Evolutionary conservation across 2,329 filamentous ascomycete species (phyloP), one percentile per base, ranked within the genome.

Genomic region (Aspergillus quadricinctus): DNA sequence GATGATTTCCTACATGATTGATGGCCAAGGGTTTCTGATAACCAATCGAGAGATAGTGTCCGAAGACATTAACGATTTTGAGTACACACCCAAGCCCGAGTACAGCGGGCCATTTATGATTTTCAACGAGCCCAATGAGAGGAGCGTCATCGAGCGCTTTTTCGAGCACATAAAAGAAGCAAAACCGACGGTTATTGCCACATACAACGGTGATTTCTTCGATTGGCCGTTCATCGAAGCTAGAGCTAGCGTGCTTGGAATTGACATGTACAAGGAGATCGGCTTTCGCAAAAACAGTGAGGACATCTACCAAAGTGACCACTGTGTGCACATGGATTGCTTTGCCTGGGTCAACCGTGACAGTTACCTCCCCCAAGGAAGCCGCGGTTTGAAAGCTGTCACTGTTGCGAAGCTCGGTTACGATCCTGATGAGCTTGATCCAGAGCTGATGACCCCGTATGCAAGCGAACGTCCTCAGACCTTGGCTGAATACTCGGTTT

Each of bases 1-100:
- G 92, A 99, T 99, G 94, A 93, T 99, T 72, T 99, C 95, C 31
- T 99, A 99, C 79, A 99, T 99, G 95, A 97, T 99, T 67, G 94
- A 99, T 66, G 95, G 94, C 0, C 92, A 96, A 75, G 94, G 94
- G 4, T 99, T 97, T 66, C 80, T 99, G 37, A 97, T 99, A 74
- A 99, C 94, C 4, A 99, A 99, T 71, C 86, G 95, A 67, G 92
- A 97, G 71, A 96, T 99, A 58, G 92, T 99, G 9, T 96, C 93
- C 0, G 93, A 99, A 73, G 92, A 99, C 68, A 99, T 99, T 71
- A 83, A 88, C 56, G 94, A 99, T 72, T 99, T 99, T 69, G 95
- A 99, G 69, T 99, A 99, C 73, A 99, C 94, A 0, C 95, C 94
- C 0, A 97, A 90, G 69, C 92, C 94, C 1, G 95, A 99, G 77